Evolutionary conservation across 2,329 filamentous ascomycete genomes (phyloP).

Genomic region (Paraphaeosphaeria sporulosa): DNA sequence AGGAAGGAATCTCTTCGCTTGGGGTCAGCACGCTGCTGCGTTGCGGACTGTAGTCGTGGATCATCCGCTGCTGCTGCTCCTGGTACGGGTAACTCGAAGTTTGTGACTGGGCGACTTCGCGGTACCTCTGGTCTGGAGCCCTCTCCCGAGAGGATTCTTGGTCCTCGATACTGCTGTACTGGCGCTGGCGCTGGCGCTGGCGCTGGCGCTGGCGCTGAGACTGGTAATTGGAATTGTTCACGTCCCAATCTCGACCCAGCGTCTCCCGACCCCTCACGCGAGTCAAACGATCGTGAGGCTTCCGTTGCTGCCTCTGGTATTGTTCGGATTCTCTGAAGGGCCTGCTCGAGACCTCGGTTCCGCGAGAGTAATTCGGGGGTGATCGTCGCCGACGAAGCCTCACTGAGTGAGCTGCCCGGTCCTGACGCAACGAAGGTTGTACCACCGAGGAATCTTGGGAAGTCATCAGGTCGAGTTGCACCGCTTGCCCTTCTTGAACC

Average conservation of each 20-base stretch:
- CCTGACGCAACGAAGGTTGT: neutral
- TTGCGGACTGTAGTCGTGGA: neutral
- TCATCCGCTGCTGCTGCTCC: neutral
- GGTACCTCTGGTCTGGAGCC: conserved; percentile 2
- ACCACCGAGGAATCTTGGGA: neutral
- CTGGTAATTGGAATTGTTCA: neutral
- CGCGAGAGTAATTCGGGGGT: neutral
- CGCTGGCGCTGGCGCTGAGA: neutral
- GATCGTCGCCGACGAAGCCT: conserved; percentile 9
- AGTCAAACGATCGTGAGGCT: neutral
- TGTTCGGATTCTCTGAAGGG: conserved; percentile 4
- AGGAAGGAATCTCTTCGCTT: conserved; percentile 1
- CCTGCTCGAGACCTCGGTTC: neutral
- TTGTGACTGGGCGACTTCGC: neutral
- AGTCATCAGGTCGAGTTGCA: conserved; percentile 7
- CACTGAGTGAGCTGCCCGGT: neutral
- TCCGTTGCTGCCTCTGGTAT: conserved; percentile 6
- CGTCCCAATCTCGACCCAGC: neutral
- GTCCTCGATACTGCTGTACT: neutral
- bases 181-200: neutral
- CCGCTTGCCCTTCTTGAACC: neutral
- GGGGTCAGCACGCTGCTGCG: neutral
- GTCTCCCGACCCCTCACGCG: neutral
- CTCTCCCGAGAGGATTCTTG: neutral
- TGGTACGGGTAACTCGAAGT: neutral